phyloP scores from a whole-genome alignment of 768 basidiomycete genomes.

The Lactarius psammicola region DNA sequence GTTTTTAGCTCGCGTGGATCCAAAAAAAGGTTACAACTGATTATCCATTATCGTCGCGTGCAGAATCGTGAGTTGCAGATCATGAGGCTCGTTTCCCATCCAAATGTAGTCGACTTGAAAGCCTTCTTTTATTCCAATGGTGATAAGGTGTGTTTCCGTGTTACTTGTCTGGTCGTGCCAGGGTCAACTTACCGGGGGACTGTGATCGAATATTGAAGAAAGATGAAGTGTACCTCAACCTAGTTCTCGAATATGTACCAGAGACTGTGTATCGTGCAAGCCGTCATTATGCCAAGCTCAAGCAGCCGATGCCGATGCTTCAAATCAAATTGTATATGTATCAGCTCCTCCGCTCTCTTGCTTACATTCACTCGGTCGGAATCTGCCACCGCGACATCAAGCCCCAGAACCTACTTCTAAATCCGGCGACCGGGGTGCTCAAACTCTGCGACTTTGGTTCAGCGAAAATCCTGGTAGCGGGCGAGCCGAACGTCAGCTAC shows the following conservation, averaged over 20 bases:
- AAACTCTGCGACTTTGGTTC: conserved; percentile 99
- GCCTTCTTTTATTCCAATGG: conserved; percentile 99
- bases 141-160: conserved; percentile 74
- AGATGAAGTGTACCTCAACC: conserved; percentile 99
- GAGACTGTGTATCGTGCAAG: conserved; percentile 99
- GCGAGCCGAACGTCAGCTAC: conserved; percentile 99
- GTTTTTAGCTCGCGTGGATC: conserved; percentile 16
- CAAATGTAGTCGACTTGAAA: conserved; percentile 95
- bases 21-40: conserved; percentile 8
- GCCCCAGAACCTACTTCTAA: conserved; percentile 96
- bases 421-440: conserved; percentile 93
- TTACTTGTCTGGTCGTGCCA: background rate
- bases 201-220: conserved; percentile 54
- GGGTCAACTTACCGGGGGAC: background rate
- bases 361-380: conserved; percentile 99
- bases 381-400: conserved; percentile 99
- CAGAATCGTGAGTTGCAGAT: conserved; percentile 99
- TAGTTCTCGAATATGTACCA: conserved; percentile 98
- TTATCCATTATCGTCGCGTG: conserved; percentile 2
- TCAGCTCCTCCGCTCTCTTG: conserved; percentile 94
- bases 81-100: conserved; percentile 95
- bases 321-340: conserved; percentile 99
- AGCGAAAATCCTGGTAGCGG: conserved; percentile 96
- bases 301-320: conserved; percentile 99
- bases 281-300: conserved; percentile 98